These are phyloP conservation scores for Xylariomycetidae sp. DNA, from an alignment of 2,329 filamentous ascomycete genomes.

Conservation along the genomic window DNA sequence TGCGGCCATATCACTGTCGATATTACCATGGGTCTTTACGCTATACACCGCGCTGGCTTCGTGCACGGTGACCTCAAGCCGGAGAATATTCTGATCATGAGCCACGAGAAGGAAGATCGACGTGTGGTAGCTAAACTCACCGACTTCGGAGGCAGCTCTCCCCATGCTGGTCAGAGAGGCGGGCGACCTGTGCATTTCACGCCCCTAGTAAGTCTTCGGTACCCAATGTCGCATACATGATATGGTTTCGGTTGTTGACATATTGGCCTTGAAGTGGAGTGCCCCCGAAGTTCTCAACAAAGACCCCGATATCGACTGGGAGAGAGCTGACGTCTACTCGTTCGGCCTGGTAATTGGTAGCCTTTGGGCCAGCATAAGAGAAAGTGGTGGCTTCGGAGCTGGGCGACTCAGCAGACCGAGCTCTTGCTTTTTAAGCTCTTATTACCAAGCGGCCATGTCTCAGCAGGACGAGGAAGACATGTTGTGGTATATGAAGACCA, in stretches of 20 bases:
- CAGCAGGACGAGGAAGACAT: too few species aligned
- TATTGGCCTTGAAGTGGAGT: constrained; percentile 4
- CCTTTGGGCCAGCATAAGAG: constrained; percentile 3
- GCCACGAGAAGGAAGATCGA: constrained; percentile 1
- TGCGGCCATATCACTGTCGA: constrained; percentile 6
- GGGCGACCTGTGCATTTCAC: constrained; percentile 5
- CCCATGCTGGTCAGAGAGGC: neutral
- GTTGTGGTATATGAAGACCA: too few species aligned
- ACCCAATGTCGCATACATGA: too few species aligned
- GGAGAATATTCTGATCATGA: constrained; percentile 8
- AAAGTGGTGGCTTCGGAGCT: neutral
- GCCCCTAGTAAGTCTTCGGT: constrained; percentile 4
- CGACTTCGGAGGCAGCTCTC: constrained; percentile 7
- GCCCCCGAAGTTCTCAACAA: constrained; percentile 8
- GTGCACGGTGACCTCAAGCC: constrained; percentile 8
- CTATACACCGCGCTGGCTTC: constrained; percentile 6
- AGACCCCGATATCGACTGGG: constrained; percentile 8
- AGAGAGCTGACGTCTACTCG: constrained; percentile 9
- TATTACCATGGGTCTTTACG: constrained; percentile 7
- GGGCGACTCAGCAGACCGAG: neutral
- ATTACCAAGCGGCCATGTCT: too few species aligned
- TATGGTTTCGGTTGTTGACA: too few species aligned
- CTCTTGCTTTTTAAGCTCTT: too few species aligned
- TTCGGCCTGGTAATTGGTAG: constrained; percentile 7
- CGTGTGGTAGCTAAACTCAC: constrained; percentile 6